Base-by-base conservation (phyloP, 2,329 filamentous ascomycete species). In the Alternaria triticimaculans region DNA sequence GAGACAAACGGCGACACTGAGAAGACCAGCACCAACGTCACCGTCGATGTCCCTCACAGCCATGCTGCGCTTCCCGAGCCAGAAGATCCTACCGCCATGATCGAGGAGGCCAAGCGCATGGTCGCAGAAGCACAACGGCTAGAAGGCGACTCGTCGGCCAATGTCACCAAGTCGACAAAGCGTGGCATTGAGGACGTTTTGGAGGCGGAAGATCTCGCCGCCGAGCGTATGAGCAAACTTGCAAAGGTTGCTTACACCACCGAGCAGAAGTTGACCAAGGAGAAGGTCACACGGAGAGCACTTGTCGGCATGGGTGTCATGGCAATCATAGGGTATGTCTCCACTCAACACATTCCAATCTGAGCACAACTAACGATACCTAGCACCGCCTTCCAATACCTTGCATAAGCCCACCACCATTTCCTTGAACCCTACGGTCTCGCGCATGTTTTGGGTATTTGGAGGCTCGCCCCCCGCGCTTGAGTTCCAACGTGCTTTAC, bases 31-130 rank as follows among this genome's bases (percentile, higher is more conserved):
- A 94, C 91, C 7, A 89, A 89, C 50, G 89, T 95, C 53, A 90
- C 91, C 65, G 85, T 96, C 11, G 91, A 96, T 68, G 85, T 96
- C 75, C 92, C 94, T 5, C 85, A 88, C 10, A 87, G 86, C 57
- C 83, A 86, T 49, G 84, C 88, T 1, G 88, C 92, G 64, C 85
- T 94, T 9, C 90, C 92, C 0, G 87, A 89, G 12, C 89, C 92
- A 0, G 91, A 94, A 67, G 92, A 96, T 72, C 90, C 94, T 1
- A 87, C 91, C 61, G 87, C 90, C 59, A 94, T 97, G 91, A 90
- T 98, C 63, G 90, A 90, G 26, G 89, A 93, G 74, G 96, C 96
- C 30, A 93, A 91, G 82, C 88, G 90, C 70, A 97, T 97, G 92
- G 94, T 97, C 6, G 87, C 91, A 66, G 89, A 89, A 68, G 90